Evolutionary conservation across 345 rosid species (phyloP).

Genomic region (Reutealis trisperma): DNA sequence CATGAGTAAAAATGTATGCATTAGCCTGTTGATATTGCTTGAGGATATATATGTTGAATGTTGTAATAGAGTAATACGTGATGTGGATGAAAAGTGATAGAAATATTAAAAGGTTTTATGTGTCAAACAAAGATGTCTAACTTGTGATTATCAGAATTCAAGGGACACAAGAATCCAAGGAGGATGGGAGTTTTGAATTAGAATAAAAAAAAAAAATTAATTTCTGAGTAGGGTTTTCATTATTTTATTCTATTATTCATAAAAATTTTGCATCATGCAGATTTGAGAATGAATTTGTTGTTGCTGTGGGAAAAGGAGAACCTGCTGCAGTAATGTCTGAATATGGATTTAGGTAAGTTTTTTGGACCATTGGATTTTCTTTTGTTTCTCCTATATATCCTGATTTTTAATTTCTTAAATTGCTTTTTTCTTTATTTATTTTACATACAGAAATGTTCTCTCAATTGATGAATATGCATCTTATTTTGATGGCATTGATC

Average conservation of each 20-base stretch:
- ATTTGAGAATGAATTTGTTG: slow-evolving; percentile 63
- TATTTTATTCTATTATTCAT: neutral
- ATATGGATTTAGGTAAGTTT: slow-evolving; percentile 77
- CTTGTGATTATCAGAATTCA: neutral
- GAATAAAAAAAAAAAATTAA: too few species aligned
- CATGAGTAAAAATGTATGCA: neutral
- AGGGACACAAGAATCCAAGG: neutral
- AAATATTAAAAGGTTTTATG: neutral
- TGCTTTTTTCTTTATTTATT: slow-evolving; percentile 2
- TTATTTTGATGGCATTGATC: slow-evolving; percentile 78
- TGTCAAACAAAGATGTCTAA: neutral
- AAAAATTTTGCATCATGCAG: slow-evolving; percentile 33
- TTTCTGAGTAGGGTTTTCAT: neutral
- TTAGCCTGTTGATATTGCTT: neutral
- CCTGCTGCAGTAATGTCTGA: slow-evolving; percentile 84
- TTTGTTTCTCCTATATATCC: neutral
- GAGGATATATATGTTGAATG: neutral
- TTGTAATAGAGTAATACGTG: neutral
- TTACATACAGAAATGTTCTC: slow-evolving; percentile 70
- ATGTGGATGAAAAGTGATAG: neutral
- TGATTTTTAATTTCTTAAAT: slow-evolving; percentile 6
- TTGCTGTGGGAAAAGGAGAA: slow-evolving; percentile 92
- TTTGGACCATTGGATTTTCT: slow-evolving; percentile 5
- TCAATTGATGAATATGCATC: slow-evolving; percentile 78
- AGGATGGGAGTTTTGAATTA: neutral